Base-by-base conservation (phyloP, 1,139 yeast species). In the Nematodospora anomalae region DNA sequence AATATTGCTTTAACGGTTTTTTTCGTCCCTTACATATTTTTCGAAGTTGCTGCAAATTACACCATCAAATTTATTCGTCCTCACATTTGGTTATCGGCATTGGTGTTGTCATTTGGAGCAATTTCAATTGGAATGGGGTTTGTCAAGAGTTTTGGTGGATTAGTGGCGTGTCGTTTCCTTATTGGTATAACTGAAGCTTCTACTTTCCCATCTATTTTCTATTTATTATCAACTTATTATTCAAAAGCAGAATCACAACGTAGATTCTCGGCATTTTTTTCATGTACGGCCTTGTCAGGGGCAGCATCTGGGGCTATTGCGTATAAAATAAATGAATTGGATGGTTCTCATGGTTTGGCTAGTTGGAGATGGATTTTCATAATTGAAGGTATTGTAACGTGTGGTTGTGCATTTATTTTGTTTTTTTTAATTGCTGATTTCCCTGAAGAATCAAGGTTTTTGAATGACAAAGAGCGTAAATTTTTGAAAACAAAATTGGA, bases 361-460 rank as follows among this genome's bases (percentile, higher is more conserved):
- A 67, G 83, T n/a, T 83, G 90, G 92, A 71, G 79, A 57, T 83
- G 87, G 84, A 68, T 84, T 42, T 84, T 79, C 57, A 74, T 83
- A 45, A 73, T 84, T 45, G 92, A 84, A 55, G 92, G 92, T 38
- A 66, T 80, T 4, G 65, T 82, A 49, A 85, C 95, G 18, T 73
- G 75, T 28, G 82, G 80, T 22, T 69, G 75, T 41, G 75, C 76
- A 1, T 43, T 81, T 25, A 42, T 82, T n/a, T 67, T 84, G 41
- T 84, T 61, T 58, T 81, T 83, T 53, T 58, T 73, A 26, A 71
- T 86, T 38, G 62, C 66, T 20, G 67, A 62, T 49, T 69, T 69
- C 60, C 76, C 76, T 1, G 72, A 67, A 50, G 61, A 78, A 51
- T 64, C 78, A n/a, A 67, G 75, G 45, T 78, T 77, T 57, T 64